Conservation (phyloP, 768 basidiomycete species). For the Austroboletus festivus region DNA sequence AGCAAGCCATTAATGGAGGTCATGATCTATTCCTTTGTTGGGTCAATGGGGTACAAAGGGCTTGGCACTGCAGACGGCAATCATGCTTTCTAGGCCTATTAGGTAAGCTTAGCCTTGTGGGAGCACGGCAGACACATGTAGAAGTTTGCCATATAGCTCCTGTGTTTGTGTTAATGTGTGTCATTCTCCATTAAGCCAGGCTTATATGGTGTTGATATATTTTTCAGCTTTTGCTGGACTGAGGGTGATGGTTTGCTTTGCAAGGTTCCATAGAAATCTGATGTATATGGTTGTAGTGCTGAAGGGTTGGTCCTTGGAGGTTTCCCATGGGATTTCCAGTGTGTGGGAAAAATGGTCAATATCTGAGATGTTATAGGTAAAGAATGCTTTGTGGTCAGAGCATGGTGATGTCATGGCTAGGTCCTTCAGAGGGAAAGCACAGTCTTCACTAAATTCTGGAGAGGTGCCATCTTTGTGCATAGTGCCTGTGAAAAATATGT, state of each 20-base stretch:
- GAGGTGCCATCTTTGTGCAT: fast-evolving
- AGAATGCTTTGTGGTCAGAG: neutral
- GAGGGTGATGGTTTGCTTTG: neutral
- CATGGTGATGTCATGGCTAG: neutral
- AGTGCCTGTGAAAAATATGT: fast-evolving
- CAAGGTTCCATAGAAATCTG: conserved; percentile 20
- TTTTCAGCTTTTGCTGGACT: neutral
- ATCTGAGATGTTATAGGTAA: conserved; percentile 28
- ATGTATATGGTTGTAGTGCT: conserved; percentile 19
- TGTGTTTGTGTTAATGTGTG: conserved; percentile 31
- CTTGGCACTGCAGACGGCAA: neutral
- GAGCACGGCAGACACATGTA: conserved; percentile 22
- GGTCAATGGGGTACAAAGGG: neutral
- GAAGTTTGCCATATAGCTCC: conserved; percentile 40
- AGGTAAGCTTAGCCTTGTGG: neutral
- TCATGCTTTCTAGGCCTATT: neutral
- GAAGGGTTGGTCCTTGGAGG: conserved; percentile 31
- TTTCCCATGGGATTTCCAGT: conserved; percentile 34
- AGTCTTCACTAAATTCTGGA: neutral
- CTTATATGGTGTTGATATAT: neutral
- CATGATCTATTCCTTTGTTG: neutral
- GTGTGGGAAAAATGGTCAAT: conserved; percentile 33
- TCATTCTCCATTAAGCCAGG: neutral
- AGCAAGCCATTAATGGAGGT: neutral
- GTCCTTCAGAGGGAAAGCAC: neutral